Conservation (phyloP, 2,329 filamentous ascomycete genomes). For the Leptographium procerum region DNA sequence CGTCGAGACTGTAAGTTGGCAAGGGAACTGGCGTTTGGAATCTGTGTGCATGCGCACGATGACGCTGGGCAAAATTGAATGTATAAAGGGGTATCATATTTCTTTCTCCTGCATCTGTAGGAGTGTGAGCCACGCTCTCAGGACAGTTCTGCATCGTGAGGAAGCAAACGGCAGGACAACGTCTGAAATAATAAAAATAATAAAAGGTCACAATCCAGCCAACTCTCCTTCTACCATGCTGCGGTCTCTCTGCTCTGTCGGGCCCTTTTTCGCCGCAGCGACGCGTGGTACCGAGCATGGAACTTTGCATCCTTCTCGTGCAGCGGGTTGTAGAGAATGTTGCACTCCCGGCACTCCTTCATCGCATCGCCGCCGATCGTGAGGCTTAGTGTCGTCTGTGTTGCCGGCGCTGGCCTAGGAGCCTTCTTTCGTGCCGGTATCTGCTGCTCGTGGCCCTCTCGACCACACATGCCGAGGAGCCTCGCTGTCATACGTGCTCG, state of each 20-base stretch:
- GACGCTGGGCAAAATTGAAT: neutral
- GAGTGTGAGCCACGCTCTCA: neutral
- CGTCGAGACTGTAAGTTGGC: constrained; percentile 10
- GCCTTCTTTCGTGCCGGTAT: neutral
- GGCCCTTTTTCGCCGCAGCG: constrained; percentile 12
- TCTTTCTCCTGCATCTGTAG: neutral
- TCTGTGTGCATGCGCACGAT: neutral
- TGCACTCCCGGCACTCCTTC: constrained; percentile 29
- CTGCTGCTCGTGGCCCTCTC: neutral
- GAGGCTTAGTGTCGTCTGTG: constrained; percentile 31
- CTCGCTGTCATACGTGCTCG: constrained; percentile 5
- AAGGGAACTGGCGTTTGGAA: too few relatives aligned
- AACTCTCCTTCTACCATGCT: too few relatives aligned
- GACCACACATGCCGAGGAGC: neutral
- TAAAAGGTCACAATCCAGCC: neutral
- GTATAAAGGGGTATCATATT: neutral
- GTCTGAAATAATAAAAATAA: neutral
- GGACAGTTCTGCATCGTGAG: neutral
- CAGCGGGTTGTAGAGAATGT: constrained; percentile 32
- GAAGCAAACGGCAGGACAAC: too few relatives aligned
- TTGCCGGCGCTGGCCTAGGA: neutral
- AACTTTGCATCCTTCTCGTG: constrained; percentile 30
- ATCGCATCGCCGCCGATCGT: constrained; percentile 17
- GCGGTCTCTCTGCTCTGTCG: neutral
- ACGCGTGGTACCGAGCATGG: constrained; percentile 26